These are phyloP conservation scores for Cercophora scortea DNA, from an alignment of 495 filamentous ascomycete species.

Conservation along the genomic window DNA sequence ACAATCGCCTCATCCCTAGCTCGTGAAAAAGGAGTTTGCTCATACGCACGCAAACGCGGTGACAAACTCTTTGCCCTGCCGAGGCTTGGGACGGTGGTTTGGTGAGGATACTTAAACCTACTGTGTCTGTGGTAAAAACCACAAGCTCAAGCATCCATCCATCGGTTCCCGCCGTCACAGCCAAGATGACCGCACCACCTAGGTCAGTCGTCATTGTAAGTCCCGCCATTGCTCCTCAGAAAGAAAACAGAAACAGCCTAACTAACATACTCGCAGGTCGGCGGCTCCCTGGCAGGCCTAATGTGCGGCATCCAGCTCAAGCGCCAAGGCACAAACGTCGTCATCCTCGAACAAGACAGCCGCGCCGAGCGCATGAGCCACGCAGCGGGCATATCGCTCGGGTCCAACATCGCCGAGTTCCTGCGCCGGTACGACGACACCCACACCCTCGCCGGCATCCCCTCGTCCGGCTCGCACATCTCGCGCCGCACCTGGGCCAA, in stretches of 20 bases:
- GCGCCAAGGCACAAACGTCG: constrained; percentile 30
- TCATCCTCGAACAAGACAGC: constrained; percentile 40
- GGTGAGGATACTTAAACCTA: no score
- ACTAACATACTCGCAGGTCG: constrained; percentile 13
- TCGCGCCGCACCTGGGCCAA: constrained; percentile 5
- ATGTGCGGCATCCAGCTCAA: constrained; percentile 32
- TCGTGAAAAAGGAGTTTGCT: no score
- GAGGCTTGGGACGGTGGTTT: no score
- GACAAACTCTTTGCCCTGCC: no score
- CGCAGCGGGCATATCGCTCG: constrained; percentile 42
- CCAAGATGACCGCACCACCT: neutral
- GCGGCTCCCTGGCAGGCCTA: constrained; percentile 31
- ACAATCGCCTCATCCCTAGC: no score
- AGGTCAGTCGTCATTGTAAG: constrained; percentile 10
- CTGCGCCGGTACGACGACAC: constrained; percentile 14
- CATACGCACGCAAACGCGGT: no score
- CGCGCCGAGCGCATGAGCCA: constrained; percentile 30
- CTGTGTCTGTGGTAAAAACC: no score
- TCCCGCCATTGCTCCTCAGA: neutral
- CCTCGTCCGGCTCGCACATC: neutral
- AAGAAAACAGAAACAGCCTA: neutral
- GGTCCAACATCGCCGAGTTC: constrained; percentile 9
- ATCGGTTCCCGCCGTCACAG: neutral
- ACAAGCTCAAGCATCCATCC: no score
- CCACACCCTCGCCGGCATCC: constrained; percentile 1